Evolutionary conservation across 306 rosid genomes (phyloP), one percentile per base, ranked within the genome.

Genomic region (Quillaja saponaria): DNA sequence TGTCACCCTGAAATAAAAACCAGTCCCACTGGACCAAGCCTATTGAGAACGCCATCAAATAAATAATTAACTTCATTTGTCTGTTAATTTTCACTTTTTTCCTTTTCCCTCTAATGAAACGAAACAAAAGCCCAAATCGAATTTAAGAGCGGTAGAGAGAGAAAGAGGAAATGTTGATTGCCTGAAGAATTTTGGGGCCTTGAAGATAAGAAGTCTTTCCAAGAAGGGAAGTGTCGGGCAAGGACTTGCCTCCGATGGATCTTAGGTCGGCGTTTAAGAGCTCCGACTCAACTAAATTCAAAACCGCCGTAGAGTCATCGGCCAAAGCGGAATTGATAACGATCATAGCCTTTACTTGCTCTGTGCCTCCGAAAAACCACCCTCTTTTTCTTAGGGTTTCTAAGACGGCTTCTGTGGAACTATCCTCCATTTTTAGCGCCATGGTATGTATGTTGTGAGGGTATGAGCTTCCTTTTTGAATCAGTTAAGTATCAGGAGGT

Each of bases 141-240:
- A n/a, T n/a, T n/a, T n/a, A 12, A 60, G 15, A 13, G 34, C 3
- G 1, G 12, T 50, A 58, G 19, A 60, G 14, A 20, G 47, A 33
- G 53, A 18, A 35, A 14, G 0, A 11, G 44, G 28, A 16, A 62
- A 20, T 4, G 20, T 55, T 10, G 40, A 37, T 37, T 80, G 63
- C 85, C 85, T 82, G 87, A 58, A 82, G 87, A 47, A 82, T 71
- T 54, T 79, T 66, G 39, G 82, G 82, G 51, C 85, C 85, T 47
- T 49, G 63, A 66, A 82, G 58, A 42, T 77, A 71, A 50, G 82
- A 69, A 3, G 87, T 66, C 59, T 79, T 79, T 53, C 76, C 74
- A 39, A 76, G 67, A 34, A 58, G 47, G 16, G 58, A 6, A 12
- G 68, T 61, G 52, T 82, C 87, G 47, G 85, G 78, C 20, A 82